Evolutionary conservation across 1,284 basidiomycete species (phyloP).

Genomic region (Rhodotorula glutinis): DNA sequence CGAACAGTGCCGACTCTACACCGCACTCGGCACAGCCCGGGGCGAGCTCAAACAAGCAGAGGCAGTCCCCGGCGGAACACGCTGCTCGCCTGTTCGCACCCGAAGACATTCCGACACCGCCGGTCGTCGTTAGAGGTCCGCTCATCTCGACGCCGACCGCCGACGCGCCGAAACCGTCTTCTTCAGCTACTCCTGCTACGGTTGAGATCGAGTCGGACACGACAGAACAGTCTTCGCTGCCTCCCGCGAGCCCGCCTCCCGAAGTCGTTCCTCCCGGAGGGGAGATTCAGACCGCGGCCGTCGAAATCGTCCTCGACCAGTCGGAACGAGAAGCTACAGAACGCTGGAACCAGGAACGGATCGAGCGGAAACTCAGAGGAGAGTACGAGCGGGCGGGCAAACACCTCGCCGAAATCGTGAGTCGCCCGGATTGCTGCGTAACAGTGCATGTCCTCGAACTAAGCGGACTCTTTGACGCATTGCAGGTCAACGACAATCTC

Average conservation of each 20-base stretch:
- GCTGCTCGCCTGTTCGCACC: constrained; percentile 15
- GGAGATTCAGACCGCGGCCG: constrained; percentile 12
- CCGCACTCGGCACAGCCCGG: too few relatives aligned
- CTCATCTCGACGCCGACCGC: constrained; percentile 17
- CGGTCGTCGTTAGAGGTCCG: constrained; percentile 16
- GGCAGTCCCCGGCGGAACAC: constrained; percentile 15
- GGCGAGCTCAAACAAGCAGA: not conserved
- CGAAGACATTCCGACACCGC: constrained; percentile 8
- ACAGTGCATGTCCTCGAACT: not conserved
- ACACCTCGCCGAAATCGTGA: constrained; percentile 67
- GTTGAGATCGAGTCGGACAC: not conserved
- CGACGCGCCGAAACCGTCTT: too few relatives aligned
- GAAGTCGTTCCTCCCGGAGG: constrained; percentile 5
- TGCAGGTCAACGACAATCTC: constrained; percentile 64
- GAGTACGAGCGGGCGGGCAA: constrained; percentile 71
- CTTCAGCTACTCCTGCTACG: not conserved
- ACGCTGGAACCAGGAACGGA: constrained; percentile 67
- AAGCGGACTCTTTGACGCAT: not conserved
- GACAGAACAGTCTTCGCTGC: not conserved
- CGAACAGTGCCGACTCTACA: too few relatives aligned
- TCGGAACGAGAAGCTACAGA: constrained; percentile 55
- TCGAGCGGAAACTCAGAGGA: constrained; percentile 63
- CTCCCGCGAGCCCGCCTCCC: constrained; percentile 1
- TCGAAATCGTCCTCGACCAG: constrained; percentile 29
- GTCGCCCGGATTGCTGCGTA: constrained; percentile 42